phyloP scores from a whole-genome alignment of 2,329 filamentous ascomycete species.

The Dryadomyces quercivorus region DNA sequence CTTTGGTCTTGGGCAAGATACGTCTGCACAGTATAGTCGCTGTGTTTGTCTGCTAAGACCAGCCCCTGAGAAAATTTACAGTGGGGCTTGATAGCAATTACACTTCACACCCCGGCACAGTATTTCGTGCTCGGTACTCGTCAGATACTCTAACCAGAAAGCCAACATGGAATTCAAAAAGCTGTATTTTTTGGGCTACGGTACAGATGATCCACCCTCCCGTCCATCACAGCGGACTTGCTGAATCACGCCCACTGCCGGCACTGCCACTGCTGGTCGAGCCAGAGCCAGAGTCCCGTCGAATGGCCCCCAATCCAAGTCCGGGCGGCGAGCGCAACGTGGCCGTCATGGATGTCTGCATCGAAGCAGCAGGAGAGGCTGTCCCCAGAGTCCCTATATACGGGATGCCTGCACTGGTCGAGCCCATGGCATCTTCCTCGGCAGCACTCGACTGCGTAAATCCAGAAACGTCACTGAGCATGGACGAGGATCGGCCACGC shows the following conservation, averaged over 20 bases:
- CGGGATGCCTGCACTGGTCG: not conserved
- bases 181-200: not conserved
- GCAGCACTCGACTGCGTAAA: slow-evolving; percentile 51
- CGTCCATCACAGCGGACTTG: slow-evolving; percentile 28
- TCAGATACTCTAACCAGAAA: too few relatives aligned
- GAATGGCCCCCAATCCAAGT: slow-evolving; percentile 8
- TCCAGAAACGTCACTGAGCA: slow-evolving; percentile 55
- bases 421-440: slow-evolving; percentile 25
- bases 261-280: slow-evolving; percentile 29
- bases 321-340: not conserved
- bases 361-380: not conserved
- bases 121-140: too few relatives aligned
- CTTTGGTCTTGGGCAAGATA: too few relatives aligned
- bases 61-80: not conserved
- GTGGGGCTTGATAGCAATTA: not conserved
- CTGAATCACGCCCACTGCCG: slow-evolving; percentile 37
- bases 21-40: too few relatives aligned
- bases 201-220: not conserved
- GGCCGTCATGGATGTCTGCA: slow-evolving; percentile 7
- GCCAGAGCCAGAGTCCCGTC: slow-evolving; percentile 15
- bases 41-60: not conserved
- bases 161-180: not conserved
- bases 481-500: slow-evolving; percentile 50
- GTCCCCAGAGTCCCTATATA: not conserved
- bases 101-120: too few relatives aligned